Evolutionary conservation across 805 yeast species (phyloP).

Genomic region (Teunomyces cretensis): DNA sequence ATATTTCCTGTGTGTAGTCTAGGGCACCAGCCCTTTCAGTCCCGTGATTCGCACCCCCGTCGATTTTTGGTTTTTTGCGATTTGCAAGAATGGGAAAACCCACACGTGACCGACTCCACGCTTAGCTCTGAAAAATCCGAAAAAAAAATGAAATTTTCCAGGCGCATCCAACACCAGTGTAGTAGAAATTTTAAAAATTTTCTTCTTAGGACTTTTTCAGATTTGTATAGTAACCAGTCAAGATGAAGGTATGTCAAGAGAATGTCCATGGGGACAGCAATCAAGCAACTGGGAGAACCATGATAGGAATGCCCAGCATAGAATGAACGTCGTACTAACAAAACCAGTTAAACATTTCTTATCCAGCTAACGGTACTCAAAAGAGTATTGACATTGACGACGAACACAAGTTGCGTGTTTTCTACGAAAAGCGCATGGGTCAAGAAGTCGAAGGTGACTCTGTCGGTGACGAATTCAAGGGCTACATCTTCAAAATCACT

Average conservation of each 20-base stretch:
- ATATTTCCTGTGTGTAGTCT: background rate
- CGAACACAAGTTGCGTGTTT: conserved; percentile 97
- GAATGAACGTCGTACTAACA: conserved; percentile 8
- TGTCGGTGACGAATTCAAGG: conserved; percentile 98
- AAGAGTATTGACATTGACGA: conserved; percentile 97
- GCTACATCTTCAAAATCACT: conserved; percentile 96
- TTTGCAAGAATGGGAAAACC: background rate
- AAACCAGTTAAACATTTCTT: conserved; percentile 91
- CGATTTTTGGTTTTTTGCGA: background rate
- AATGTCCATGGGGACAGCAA: background rate
- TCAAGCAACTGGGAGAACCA: background rate
- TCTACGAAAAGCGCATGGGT: conserved; percentile 99
- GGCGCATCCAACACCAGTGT: conserved; percentile 2
- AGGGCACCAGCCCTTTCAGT: background rate
- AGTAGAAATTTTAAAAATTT: conserved; percentile 8
- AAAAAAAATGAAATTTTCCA: conserved; percentile 4
- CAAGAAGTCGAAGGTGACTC: conserved; percentile 99
- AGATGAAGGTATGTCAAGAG: conserved; percentile 44
- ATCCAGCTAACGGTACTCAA: conserved; percentile 99
- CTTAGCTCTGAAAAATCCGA: background rate
- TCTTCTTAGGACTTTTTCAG: conserved; percentile 22
- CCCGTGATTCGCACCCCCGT: background rate
- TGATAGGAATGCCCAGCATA: background rate
- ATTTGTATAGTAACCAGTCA: conserved; percentile 28
- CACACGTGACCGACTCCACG: background rate